Base-by-base conservation (phyloP, 192 early-diverging fungal species). In the Rhizoclosmatium sp. region DNA sequence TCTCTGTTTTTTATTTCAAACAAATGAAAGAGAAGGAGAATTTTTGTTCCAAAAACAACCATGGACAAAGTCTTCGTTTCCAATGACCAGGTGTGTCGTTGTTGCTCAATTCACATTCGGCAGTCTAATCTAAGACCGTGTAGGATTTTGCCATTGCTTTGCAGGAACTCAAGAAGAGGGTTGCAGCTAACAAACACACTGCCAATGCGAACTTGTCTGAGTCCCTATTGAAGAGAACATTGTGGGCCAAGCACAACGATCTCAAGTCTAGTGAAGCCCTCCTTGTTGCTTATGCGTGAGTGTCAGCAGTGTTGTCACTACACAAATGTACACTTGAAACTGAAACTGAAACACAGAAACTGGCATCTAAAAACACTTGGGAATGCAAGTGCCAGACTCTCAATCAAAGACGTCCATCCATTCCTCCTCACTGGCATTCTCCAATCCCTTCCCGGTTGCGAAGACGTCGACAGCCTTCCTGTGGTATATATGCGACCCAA, bases 161-260 rank as follows among this genome's bases (percentile, higher is more conserved):
- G 4, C 10, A 7, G 9, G 21, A 9, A 40, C 61, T 64, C 21
- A 64, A 64, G 61, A 64, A 7, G 21, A n/a, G 40, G 21, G 61
- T 64, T 7, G 61, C 61, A 40, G n/a, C 61, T 7, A 64, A 64
- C 40, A 21, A 7, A 19, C 5, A n/a, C 5, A 64, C 61, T 19
- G 9, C 61, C 4, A 40, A 23, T 40, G 61, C 61, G 7, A 64
- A 64, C 61, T 9, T 64, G 9, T 39, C 21, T 5, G 61, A 64
- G 21, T n/a, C 21, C 21, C 42, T 69, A 41, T 23, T 73, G 54
- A 73, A 73, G 71, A 14, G 58, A 61, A 39, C 49, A 12, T 56
- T 73, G 9, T 73, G 71, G 71, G 71, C 71, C 7, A 73, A 73
- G 58, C 71, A 73, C 71, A 73, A 73, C 58, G 71, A 73, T 39